Evolutionary conservation across 2,329 filamentous ascomycete species (phyloP).

Genomic region (Phialocephala subalpina): DNA sequence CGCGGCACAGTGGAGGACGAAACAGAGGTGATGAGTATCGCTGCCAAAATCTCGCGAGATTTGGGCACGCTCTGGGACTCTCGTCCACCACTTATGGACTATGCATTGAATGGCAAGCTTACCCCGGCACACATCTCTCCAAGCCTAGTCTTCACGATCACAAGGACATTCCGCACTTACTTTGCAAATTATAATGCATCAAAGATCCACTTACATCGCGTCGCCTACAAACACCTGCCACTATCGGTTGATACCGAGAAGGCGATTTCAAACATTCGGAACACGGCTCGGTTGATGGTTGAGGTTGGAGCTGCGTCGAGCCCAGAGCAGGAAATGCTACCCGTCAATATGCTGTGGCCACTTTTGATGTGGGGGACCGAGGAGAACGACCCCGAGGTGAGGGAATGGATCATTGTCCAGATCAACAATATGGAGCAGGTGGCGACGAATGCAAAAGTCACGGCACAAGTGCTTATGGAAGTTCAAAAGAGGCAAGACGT

Average conservation of each 20-base stretch:
- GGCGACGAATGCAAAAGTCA: conserved; percentile 53
- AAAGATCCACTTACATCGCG: conserved; percentile 63
- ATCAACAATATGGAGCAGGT: conserved; percentile 57
- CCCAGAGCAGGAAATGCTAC: conserved; percentile 51
- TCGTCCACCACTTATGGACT: conserved; percentile 62
- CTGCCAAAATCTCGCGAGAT: conserved; percentile 58
- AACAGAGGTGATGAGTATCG: conserved; percentile 64
- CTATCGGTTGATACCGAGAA: conserved; percentile 52
- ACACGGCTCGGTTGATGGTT: conserved; percentile 54
- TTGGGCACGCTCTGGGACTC: conserved; percentile 58
- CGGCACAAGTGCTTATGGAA: conserved; percentile 54
- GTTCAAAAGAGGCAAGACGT: conserved; percentile 54
- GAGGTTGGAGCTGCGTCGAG: conserved; percentile 44
- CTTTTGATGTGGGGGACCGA: conserved; percentile 63
- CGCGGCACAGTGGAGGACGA: conserved; percentile 65
- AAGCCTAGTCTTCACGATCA: conserved; percentile 58
- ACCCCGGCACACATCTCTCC: conserved; percentile 56
- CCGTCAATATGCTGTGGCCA: conserved; percentile 65
- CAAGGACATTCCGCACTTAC: conserved; percentile 61
- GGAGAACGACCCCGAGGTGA: conserved; percentile 56
- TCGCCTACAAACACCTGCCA: conserved; percentile 62
- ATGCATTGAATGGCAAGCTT: conserved; percentile 60
- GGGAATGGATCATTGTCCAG: conserved; percentile 58
- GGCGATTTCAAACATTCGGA: conserved; percentile 57
- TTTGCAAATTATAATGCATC: conserved; percentile 64